Base-by-base conservation (phyloP, 2,329 filamentous ascomycete species). In the Fusarium floridanum region DNA sequence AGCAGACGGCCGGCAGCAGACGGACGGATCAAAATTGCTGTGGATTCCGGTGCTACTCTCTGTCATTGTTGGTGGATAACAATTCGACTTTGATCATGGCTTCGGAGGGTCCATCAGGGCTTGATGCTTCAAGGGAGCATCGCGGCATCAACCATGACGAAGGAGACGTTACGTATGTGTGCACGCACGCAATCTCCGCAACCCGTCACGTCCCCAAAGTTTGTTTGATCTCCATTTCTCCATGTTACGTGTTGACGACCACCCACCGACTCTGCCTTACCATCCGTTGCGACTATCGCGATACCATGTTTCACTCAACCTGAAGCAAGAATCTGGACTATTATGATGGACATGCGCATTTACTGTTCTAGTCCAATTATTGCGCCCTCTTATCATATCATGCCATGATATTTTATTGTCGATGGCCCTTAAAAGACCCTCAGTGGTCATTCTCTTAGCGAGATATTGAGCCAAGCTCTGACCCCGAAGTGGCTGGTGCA, bases 131-230 rank as follows among this genome's bases (percentile, higher is more conserved):
- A 16, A 39, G n/a, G 61, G 43, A n/a, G 17, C 43, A 48, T 64
- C 34, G 20, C 22, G 37, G 37, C 24, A 64, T 57, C 61, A 55
- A 45, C 61, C 10, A n/a, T 37, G 22, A 53, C 41, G 24, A 57
- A 41, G 41, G 56, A 62, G 24, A 60, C 32, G 60, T 71, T 68
- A 73, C 71, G 67, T 74, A 61, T 72, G 45, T 50, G 37, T 53
- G 50, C 66, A 70, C 61, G 55, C 39, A 60, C 41, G 71, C 32
- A 72, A 74, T 74, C 67, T 74, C 72, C 71, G 61, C 64, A 50
- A 34, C 32, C n/a, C 34, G 64, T 64, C 63, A 72, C 61, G 37
- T 72, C 64, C 43, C 27, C 43, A 64, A 55, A 56, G 61, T 66
- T 61, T 73, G 57, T 61, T 48, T 67, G 56, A 64, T 71, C 59